Conservation (phyloP, 2,329 filamentous ascomycete species). For the Endothia cerciana region DNA sequence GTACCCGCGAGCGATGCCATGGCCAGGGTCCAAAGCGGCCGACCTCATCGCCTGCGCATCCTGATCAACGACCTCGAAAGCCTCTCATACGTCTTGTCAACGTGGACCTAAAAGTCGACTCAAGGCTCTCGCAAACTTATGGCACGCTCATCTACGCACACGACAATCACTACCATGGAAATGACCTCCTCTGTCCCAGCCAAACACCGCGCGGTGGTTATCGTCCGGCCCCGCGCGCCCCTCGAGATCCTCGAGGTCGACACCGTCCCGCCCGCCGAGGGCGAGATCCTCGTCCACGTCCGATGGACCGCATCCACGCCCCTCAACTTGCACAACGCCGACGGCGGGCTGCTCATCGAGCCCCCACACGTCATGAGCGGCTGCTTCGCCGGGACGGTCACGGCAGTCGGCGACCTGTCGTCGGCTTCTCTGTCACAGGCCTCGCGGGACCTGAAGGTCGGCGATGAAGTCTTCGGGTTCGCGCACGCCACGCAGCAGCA, state of each 20-base stretch:
- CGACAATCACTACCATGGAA: conserved; percentile 1
- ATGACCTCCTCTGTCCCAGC: conserved; percentile 32
- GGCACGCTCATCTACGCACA: neutral
- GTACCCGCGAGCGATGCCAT: too few species aligned
- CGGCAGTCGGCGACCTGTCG: conserved; percentile 48
- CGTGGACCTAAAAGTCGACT: too few species aligned
- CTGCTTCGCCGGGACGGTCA: conserved; percentile 55
- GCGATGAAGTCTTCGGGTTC: conserved; percentile 62
- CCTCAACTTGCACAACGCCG: conserved; percentile 64
- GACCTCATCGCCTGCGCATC: neutral
- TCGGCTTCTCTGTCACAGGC: conserved; percentile 10
- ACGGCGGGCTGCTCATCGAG: conserved; percentile 59
- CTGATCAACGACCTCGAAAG: neutral
- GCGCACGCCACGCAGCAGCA: conserved; percentile 50
- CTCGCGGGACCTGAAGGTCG: conserved; percentile 47
- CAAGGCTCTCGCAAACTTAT: neutral
- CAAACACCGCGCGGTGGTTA: conserved; percentile 36
- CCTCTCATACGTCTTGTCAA: neutral
- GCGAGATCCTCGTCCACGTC: conserved; percentile 58
- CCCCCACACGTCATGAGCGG: conserved; percentile 56
- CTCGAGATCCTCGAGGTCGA: conserved; percentile 33
- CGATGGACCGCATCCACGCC: conserved; percentile 65
- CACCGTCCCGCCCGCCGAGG: conserved; percentile 40
- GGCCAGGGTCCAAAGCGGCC: too few species aligned
- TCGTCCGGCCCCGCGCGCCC: conserved; percentile 32